These are phyloP conservation scores for Rhizopogon rudus DNA, from an alignment of 768 basidiomycete species.

Conservation along the genomic window DNA sequence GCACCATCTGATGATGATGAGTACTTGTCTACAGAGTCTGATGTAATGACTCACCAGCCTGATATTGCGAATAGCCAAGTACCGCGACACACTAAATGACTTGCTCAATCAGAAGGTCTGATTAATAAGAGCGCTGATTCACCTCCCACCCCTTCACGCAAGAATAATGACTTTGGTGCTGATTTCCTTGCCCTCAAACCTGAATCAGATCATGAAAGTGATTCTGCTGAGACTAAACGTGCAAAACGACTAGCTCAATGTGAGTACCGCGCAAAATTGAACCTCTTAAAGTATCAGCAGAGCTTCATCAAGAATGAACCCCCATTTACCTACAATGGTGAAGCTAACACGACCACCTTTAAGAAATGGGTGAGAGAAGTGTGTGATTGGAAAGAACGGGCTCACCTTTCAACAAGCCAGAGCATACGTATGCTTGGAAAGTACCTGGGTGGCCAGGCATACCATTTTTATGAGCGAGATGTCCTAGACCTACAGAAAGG, in stretches of 20 bases:
- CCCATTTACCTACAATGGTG: constrained; percentile 7
- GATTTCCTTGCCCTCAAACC: too few species aligned
- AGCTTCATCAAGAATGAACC: constrained; percentile 8
- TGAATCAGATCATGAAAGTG: background rate
- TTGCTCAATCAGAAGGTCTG: too few species aligned
- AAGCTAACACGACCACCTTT: background rate
- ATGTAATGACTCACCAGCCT: too few species aligned
- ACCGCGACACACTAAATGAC: too few species aligned
- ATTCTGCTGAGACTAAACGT: background rate
- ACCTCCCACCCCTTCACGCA: too few species aligned
- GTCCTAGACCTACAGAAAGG: constrained; percentile 2
- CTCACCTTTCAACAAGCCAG: constrained; percentile 4
- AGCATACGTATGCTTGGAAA: background rate
- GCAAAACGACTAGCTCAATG: background rate
- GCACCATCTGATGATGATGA: too few species aligned
- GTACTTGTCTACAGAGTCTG: too few species aligned
- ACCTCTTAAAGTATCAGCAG: constrained; percentile 8
- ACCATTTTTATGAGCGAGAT: constrained; percentile 6
- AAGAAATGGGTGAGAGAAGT: constrained; percentile 8
- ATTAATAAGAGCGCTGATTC: too few species aligned
- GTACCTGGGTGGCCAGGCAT: background rate
- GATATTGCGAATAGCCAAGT: too few species aligned
- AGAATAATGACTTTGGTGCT: too few species aligned
- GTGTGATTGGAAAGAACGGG: background rate
- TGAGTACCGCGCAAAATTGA: constrained; percentile 1